Percentiles rank a stretch among this genome's conserved stretches.
Evolutionary conservation across 2,329 filamentous ascomycete genomes (phyloP).

Genomic region (Diplodia intermedia): DNA sequence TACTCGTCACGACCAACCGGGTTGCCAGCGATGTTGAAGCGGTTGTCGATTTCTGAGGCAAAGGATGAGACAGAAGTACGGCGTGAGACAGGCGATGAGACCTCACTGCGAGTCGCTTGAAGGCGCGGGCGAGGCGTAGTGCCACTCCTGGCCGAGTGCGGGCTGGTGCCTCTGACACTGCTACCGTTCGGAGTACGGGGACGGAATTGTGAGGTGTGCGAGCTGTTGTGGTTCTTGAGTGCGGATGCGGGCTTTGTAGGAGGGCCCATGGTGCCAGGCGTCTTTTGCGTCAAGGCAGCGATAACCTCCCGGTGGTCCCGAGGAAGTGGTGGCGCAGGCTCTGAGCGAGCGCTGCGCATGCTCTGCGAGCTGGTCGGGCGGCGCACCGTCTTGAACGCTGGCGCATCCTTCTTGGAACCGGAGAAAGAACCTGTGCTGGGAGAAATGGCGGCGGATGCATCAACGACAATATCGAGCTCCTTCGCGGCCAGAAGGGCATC

Average conservation of each 20-base stretch:
- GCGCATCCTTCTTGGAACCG: slow-evolving; percentile 15
- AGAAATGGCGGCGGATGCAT: slow-evolving; percentile 41
- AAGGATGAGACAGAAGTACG: slow-evolving; percentile 95
- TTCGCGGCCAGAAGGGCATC: slow-evolving; percentile 72
- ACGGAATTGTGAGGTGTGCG: slow-evolving; percentile 39
- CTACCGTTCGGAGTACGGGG: slow-evolving; percentile 47
- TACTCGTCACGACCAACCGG: slow-evolving; percentile 25
- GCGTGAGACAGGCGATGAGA: slow-evolving; percentile 63
- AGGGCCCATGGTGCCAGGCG: slow-evolving; percentile 73
- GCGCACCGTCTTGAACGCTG: slow-evolving; percentile 45
- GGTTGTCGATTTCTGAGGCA: slow-evolving; percentile 87
- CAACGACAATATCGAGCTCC: slow-evolving; percentile 35
- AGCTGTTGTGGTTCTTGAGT: slow-evolving; percentile 53
- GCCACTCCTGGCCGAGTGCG: slow-evolving; percentile 49
- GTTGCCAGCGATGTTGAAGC: slow-evolving; percentile 75
- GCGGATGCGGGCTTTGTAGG: slow-evolving; percentile 84
- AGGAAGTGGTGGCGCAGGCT: slow-evolving; percentile 74
- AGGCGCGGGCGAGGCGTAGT: slow-evolving; percentile 63
- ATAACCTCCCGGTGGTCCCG: slow-evolving; percentile 84
- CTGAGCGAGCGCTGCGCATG: slow-evolving; percentile 58
- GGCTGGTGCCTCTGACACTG: slow-evolving; percentile 53
- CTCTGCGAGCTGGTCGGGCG: slow-evolving; percentile 79
- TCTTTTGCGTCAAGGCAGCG: slow-evolving; percentile 68
- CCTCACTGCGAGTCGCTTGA: slow-evolving; percentile 56
- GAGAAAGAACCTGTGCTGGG: slow-evolving; percentile 35